Base-by-base conservation (phyloP, 148 eudicot genomes). In the Salicornia ramosissima region DNA sequence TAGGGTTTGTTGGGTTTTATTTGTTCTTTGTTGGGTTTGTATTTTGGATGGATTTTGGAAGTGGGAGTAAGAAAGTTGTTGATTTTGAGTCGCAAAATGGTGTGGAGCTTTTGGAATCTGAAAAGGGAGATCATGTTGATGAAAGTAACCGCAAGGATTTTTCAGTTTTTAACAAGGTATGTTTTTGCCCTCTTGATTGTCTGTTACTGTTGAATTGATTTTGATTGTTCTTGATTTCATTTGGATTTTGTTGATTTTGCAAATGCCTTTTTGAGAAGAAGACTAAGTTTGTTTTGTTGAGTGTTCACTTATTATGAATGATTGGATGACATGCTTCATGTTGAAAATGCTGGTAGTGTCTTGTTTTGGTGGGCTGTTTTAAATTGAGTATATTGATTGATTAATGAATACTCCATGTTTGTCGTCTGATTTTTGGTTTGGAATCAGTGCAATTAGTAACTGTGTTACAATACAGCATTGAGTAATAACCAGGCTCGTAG, bases 31-130 rank as follows among this genome's bases (percentile, higher is more conserved):
- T 94, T 70, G 98, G 89, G 70, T 52, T 94, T 83, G 99, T 94
- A 78, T 88, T 94, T 82, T 94, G 89, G 87, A 91, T 94, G 97
- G 99, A 94, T 87, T 84, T 88, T 65, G 90, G 96, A 30, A 72
- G 64, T 60, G 81, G 76, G 63, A 72, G 62, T 55, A 47, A 51
- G 10, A 68, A 65, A 47, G 50, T 42, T 73, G 30, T 7, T 47
- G 80, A 80, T 71, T 75, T 79, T 56, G 87, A 81, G 26, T 77
- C 11, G 29, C 69, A 49, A 3, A n/a, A n/a, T n/a, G n/a, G n/a
- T 68, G 55, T 68, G 63, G 65, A 70, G 36, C 60, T 21, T 0
- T 19, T 56, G 43, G 84, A 77, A 61, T 71, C 54, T 30, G 96
- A 81, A 67, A 71, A 45, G 70, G 31, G 66, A 18, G 87, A 75